phyloP scores from a whole-genome alignment of 23 red algal genomes.

The Chondrus crispus region DNA sequence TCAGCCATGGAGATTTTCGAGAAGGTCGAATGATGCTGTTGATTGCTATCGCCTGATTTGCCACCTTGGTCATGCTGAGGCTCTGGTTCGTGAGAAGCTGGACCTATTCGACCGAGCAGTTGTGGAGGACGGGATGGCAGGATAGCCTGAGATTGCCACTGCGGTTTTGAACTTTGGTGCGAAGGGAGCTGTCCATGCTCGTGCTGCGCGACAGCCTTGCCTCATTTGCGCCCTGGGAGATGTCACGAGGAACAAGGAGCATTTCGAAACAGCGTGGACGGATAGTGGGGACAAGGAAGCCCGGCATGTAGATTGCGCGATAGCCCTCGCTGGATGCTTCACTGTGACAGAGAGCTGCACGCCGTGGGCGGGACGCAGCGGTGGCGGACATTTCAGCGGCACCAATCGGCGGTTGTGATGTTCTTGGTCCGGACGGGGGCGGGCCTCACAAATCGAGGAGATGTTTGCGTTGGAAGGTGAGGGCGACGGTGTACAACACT shows the following conservation, averaged over 20 bases:
- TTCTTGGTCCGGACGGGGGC: too few species aligned
- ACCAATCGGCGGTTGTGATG: too few species aligned
- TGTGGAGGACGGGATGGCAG: constrained; percentile 31
- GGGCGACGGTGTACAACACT: too few species aligned
- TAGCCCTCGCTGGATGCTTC: too few species aligned
- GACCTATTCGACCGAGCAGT: constrained; percentile 45
- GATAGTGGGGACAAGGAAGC: constrained; percentile 75
- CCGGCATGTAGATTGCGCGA: too few species aligned
- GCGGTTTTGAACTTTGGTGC: neutral
- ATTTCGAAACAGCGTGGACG: constrained; percentile 79
- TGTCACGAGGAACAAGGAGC: constrained; percentile 54
- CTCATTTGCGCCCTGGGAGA: constrained; percentile 88
- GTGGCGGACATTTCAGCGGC: too few species aligned
- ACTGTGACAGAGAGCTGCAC: too few species aligned
- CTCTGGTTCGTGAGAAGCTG: constrained; percentile 64
- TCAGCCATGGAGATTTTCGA: constrained; percentile 90
- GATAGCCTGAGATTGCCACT: neutral
- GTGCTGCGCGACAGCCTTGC: constrained; percentile 56
- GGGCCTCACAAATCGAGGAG: too few species aligned
- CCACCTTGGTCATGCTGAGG: constrained; percentile 67
- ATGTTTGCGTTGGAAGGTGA: too few species aligned
- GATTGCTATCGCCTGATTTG: constrained; percentile 94
- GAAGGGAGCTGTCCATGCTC: constrained; percentile 18
- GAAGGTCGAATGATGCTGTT: constrained; percentile 76
- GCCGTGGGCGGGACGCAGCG: too few species aligned